Percentiles rank a stretch among this genome's conserved stretches.
Evolutionary conservation across 176 grass and related monocot genomes (phyloP).

Genomic region (Juncus effusus): DNA sequence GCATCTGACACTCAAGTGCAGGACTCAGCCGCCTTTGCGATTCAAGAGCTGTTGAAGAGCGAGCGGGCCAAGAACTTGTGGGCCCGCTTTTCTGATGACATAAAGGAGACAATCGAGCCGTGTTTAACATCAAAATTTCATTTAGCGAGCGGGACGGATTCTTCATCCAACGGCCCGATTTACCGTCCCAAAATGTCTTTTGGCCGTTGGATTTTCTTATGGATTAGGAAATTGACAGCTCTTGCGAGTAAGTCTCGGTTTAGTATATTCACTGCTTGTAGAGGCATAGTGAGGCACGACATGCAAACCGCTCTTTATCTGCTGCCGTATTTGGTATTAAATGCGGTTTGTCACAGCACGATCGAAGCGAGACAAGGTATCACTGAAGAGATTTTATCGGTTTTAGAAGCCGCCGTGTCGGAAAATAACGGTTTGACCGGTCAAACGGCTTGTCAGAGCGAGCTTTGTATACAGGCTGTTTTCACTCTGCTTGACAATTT

Average conservation of each 20-base stretch:
- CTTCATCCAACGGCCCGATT: constrained; percentile 53
- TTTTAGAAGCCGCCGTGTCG: constrained; percentile 81
- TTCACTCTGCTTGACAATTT: constrained; percentile 99
- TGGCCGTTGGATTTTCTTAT: constrained; percentile 82
- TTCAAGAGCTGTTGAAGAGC: constrained; percentile 90
- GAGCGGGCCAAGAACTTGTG: constrained; percentile 75
- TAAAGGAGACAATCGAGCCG: constrained; percentile 95
- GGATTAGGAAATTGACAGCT: constrained; percentile 79
- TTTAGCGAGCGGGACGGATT: constrained; percentile 61
- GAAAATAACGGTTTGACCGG: constrained; percentile 70
- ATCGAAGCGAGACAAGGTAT: constrained; percentile 75
- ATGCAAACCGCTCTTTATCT: constrained; percentile 90
- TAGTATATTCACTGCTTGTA: constrained; percentile 82
- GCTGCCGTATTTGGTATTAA: constrained; percentile 87
- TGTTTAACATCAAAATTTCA: constrained; percentile 93
- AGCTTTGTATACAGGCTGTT: constrained; percentile 89
- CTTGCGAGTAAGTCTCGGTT: constrained; percentile 67
- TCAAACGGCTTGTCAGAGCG: constrained; percentile 67
- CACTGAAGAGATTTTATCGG: constrained; percentile 85
- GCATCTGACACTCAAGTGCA: constrained; percentile 83
- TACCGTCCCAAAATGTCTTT: constrained; percentile 87
- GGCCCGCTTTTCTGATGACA: constrained; percentile 79
- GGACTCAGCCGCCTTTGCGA: constrained; percentile 95
- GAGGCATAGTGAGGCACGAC: constrained; percentile 83
- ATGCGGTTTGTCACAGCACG: constrained; percentile 89